Base-by-base conservation (phyloP, 2,329 filamentous ascomycete species). In the Scleromitrula shiraiana region DNA sequence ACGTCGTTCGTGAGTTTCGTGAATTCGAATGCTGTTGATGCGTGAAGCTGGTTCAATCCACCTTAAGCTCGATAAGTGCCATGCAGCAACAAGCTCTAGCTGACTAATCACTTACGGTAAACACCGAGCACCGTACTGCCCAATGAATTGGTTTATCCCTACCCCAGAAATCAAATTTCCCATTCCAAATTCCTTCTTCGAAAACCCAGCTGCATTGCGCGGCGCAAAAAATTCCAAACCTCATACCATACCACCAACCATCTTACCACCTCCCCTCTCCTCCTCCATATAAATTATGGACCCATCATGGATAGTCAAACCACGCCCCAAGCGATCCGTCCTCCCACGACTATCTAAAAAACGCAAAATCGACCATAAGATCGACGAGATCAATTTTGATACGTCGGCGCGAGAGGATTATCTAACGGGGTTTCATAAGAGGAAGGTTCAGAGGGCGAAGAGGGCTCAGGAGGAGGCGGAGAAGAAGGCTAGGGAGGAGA, bases 341-440 rank as follows among this genome's bases (percentile, higher is more conserved):
- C 75, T 85, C 46, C 74, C 75, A 14, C 75, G 78, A 1, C 73
- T 74, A 10, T 70, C 69, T n/a, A 88, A 85, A 68, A 83, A 80
- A 61, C 74, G 85, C 55, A 87, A 85, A 65, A 66, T 67, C 53
- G 63, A 57, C 15, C 60, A 63, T 33, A 64, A 74, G 32, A 73
- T 87, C 51, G 87, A 90, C 62, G 88, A 95, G 65, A 84, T 98
- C 66, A 80, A 73, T 44, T 98, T 97, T 69, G 89, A 98, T 69
- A 70, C 76, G 52, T 74, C 76, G 52, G 86, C 86, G 38, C 83
- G 93, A 55, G 72, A 85, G 55, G 89, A 97, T 62, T 98, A 87
- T 64, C 75, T 98, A 50, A 96, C 89, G 0, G 93, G 93, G 2
- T 98, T 98, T 69, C 90, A 91, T 72, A 98, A 97, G 75, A 84